Evolutionary conservation across 2,329 filamentous ascomycete genomes (phyloP), one percentile per base, ranked within the genome.

Genomic region (Nectriaceae sp.): DNA sequence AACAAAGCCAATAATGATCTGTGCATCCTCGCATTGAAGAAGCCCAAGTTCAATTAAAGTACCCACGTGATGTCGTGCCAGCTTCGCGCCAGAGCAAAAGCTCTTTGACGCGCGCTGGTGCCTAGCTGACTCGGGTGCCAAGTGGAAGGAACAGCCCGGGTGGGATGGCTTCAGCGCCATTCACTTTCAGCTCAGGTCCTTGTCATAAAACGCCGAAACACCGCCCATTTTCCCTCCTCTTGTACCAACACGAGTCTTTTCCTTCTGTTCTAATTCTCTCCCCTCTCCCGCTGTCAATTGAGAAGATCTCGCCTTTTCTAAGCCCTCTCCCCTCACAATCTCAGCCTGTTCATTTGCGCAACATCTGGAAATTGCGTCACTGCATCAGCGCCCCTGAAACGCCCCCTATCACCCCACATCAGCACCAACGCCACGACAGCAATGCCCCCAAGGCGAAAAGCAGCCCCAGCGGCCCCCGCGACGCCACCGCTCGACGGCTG

Each of bases 401-500:
- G n/a, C n/a, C n/a, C n/a, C n/a, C n/a, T n/a, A n/a, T n/a, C n/a
- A n/a, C n/a, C n/a, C n/a, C 24, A 29, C 33, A 20, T 21, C 4
- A 13, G 21, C n/a, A 33, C 6, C 21, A 19, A 18, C 41, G 15
- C 35, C 22, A 24, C 29, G 18, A 3, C 20, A 38, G 55, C 47
- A 49, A 62, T 63, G 60, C 44, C 60, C 16, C 55, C 60, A 11
- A 56, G 48, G 24, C 50, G 60, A 53, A 54, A 41, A n/a, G 54
- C 50, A 13, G 36, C 47, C 2, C 15, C 43, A 4, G 59, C 55
- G 15, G 40, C 60, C 3, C 47, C 61, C 21, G 59, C 54, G 31
- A 50, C 55, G 19, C 54, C 51, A 21, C 68, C 78, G 0, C 68
- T 86, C 3, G 65, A 72, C 2, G 78, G 75, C 4, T 75, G 69